Evolutionary conservation across 495 filamentous ascomycete genomes (phyloP), one percentile per base, ranked within the genome.

Genomic region (Xylaria telfairii): DNA sequence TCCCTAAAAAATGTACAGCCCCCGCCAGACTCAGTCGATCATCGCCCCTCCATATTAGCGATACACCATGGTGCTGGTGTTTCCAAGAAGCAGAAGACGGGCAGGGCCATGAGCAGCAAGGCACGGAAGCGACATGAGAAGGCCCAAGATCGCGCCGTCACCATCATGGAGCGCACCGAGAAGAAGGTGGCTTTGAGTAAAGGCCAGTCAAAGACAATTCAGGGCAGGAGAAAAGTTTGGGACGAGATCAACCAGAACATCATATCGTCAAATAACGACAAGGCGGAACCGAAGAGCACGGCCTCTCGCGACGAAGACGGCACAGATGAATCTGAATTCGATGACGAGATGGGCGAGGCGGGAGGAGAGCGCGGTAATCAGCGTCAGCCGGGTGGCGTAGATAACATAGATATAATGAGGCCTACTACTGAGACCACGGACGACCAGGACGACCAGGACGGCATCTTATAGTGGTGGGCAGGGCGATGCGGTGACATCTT

Each of bases 71-170:
- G 81, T 67, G 84, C 87, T 24, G 92, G 92, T 32, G 84, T 95
- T 10, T 81, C 85, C 30, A 93, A 91, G 78, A 87, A 87, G 74
- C 69, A 78, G 62, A 94, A 90, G 77, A 86, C 88, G 74, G 82
- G 86, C 34, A 87, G 89, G 69, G 85, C 86, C 26, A 67, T 92
- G 70, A 90, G 89, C 65, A 84, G 86, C 73, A 88, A 89, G 67
- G 92, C 93, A 71, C 86, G 88, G 12, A 77, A 86, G 75, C 83
- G 93, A 57, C 87, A 92, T 39, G 88, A 93, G 75, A 92, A 90
- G 80, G 90, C 83, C 32, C 83, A 94, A 73, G 92, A 95, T 75
- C 86, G 89, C 69, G 94, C 92, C 42, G 92, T 92, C 73, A 85
- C 85, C 8, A 82, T 91, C 73, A 81, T 90, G 78, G 92, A 93